Base-by-base conservation (phyloP, 129 eudicot species). In the Flaveria robusta region DNA sequence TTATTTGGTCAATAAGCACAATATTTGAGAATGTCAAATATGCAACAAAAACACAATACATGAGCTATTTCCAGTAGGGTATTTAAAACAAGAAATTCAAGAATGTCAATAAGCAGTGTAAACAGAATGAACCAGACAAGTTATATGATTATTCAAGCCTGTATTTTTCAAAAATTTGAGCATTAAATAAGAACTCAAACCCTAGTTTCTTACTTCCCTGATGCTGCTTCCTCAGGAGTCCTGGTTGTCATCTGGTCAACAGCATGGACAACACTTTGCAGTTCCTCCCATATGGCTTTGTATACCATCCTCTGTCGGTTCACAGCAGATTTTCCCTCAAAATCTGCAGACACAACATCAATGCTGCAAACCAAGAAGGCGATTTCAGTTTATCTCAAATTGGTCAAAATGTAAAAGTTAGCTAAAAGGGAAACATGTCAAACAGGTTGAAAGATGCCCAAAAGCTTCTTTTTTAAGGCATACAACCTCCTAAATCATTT, bases 271-370 rank as follows among this genome's bases (percentile, higher is more conserved):
- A 83, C 87, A 66, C 78, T 86, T 72, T 93, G 98, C 18, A 93
- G 92, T 71, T 93, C 98, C 79, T 86, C 97, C 98, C 98, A 93
- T 80, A 93, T 93, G 76, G 96, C 97, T 84, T 90, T 90, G 88
- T 93, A 93, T 39, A 93, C 98, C 97, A 90, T 90, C 81, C 98
- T 88, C 81, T 93, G 98, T 86, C 98, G 83, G 74, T 88, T 93
- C 67, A 93, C 97, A 37, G 96, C 92, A 50, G 97, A 88, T 79
- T 88, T 83, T 2, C 98, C 98, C 84, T 93, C 97, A 59, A 93
- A 93, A 45, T 86, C 75, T 46, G 98, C 82, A 12, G 97, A 86
- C 24, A 93, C 84, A n/a, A 93, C 98, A 68, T 90, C 89, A 37
- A 93, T 93, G 91, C 97, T 93, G 92, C 87, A 84, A 74, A 47